Evolutionary conservation across 2,329 filamentous ascomycete species (phyloP), one percentile per base, ranked within the genome.

Genomic region (Trichoderma semiorbis): DNA sequence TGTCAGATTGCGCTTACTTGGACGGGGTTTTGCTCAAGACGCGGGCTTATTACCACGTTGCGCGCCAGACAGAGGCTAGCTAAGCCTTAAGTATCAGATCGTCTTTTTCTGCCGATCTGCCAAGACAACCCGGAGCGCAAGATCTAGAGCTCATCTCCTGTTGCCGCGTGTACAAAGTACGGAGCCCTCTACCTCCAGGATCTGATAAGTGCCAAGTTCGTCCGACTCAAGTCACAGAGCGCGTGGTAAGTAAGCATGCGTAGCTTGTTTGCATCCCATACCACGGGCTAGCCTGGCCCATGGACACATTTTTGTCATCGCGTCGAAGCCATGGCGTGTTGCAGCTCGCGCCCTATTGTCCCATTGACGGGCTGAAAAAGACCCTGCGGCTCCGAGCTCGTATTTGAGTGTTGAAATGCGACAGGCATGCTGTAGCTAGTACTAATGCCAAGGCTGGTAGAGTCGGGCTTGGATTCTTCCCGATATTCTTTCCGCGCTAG

Each of bases 81-180:
- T 69, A 69, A 69, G 66, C 55, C 66, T 69, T 61, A 61, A 50
- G 55, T 30, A 47, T 32, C 28, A 34, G 65, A 68, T 68, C 65
- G 65, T 36, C 53, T n/a, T 28, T n/a, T 65, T 50, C 12, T 65
- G 62, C 62, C 43, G 57, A 69, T 69, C 66, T 69, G 66, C 57
- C 66, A 61, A 61, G 65, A 36, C 34, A 55, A 32, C 43, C 63
- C 28, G 43, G 63, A 66, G 63, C 32, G 28, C 57, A 60, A 60
- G 57, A 32, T 32, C 63, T 16, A 55, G 43, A 65, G 28, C 55
- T 60, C 55, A 60, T 60, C n/a, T 32, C 55, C 55, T 60, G 24
- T 18, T 32, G 18, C 30, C 30, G 55, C 55, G 28, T 18, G 55
- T 58, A 58, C 26, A 30, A 16, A 30, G 16, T 60, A 57, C 53